Evolutionary conservation across 768 basidiomycete species (phyloP).

Genomic region (Suillus brevipes): DNA sequence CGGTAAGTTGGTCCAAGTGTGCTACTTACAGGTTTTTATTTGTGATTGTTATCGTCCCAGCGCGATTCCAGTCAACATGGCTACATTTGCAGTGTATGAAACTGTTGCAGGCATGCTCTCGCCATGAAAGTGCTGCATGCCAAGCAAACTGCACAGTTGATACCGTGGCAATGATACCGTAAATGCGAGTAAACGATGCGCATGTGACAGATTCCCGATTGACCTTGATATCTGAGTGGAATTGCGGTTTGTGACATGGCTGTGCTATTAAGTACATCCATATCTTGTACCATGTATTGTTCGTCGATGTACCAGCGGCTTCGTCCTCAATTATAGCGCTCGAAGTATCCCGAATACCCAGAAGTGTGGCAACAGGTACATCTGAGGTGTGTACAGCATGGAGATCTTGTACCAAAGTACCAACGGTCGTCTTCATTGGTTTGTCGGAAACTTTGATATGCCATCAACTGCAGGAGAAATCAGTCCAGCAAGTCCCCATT

Average conservation of each 20-base stretch:
- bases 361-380: background rate
- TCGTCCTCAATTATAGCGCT: background rate
- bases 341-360: background rate
- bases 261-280: background rate
- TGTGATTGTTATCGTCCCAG: constrained; percentile 34
- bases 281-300: background rate
- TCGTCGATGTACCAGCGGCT: background rate
- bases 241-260: background rate
- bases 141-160: background rate
- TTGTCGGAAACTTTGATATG: background rate
- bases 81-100: constrained; percentile 76
- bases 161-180: background rate
- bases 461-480: background rate
- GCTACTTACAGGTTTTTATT: background rate
- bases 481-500: background rate
- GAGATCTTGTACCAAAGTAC: background rate
- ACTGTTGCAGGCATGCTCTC: constrained; percentile 45
- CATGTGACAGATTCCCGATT: background rate
- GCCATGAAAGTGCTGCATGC: constrained; percentile 8
- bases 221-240: background rate
- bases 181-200: background rate
- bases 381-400: background rate
- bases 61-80: constrained; percentile 86
- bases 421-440: background rate
- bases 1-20: constrained; percentile 42